phyloP scores from a whole-genome alignment of 2,329 filamentous ascomycete species.

The Apiospora aurea region DNA sequence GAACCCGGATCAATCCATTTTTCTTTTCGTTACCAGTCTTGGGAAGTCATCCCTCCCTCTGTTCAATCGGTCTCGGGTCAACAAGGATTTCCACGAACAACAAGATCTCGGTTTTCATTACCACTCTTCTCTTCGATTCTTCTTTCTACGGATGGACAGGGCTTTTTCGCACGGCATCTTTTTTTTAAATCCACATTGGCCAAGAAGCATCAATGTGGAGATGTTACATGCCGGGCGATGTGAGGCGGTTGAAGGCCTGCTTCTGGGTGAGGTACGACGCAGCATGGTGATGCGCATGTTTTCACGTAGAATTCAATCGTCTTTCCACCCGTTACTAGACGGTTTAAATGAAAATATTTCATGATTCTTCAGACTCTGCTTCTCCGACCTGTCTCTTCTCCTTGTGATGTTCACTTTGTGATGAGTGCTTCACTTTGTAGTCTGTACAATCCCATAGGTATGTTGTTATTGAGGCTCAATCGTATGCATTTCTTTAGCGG shows the following conservation, averaged over 20 bases:
- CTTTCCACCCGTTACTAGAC: not conserved
- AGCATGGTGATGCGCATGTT: conserved; percentile 9
- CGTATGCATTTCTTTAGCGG: conserved; percentile 1
- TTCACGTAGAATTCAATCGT: not conserved
- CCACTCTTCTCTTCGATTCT: not conserved
- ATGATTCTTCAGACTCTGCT: not conserved
- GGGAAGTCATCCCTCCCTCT: not conserved
- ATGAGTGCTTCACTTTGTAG: not conserved
- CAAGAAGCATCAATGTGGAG: not conserved
- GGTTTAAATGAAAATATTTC: not conserved
- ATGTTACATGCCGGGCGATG: not conserved
- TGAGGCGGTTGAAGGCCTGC: not conserved
- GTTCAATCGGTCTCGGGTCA: conserved; percentile 1
- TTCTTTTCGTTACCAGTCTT: conserved; percentile 4
- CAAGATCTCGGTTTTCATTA: conserved; percentile 7
- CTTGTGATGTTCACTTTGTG: not conserved
- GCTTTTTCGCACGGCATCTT: conserved; percentile 5
- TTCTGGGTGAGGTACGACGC: not conserved
- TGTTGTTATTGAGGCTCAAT: not conserved
- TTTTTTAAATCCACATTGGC: not conserved
- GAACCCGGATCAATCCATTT: not conserved
- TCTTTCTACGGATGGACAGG: not conserved
- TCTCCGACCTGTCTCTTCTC: not conserved
- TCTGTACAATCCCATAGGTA: not conserved
- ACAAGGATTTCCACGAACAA: not conserved